A percentile compares a stretch with the other conserved stretches of the same genome.
Evolutionary conservation across 768 basidiomycete species (phyloP).

Genomic region (Candolleomyces eurysporus): DNA sequence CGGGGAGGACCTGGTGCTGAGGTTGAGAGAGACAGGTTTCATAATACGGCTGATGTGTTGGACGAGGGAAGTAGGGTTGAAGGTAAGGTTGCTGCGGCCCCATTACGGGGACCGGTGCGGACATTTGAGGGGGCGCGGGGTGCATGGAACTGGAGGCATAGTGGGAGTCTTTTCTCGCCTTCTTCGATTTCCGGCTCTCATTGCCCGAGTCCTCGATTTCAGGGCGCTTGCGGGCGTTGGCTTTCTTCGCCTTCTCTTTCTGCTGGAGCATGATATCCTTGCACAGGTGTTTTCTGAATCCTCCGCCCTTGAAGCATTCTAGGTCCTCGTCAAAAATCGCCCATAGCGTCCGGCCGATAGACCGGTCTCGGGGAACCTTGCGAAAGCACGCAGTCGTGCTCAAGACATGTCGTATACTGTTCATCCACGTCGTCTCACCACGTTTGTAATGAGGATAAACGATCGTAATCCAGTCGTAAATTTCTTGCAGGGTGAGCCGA

Average conservation of each 20-base stretch:
- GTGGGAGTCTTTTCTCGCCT: slow-evolving; percentile 38
- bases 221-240: slow-evolving; percentile 34
- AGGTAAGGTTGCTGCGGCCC: slow-evolving; percentile 23
- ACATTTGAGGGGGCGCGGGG: not conserved
- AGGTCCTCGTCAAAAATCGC: slow-evolving; percentile 82
- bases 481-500: slow-evolving; percentile 89
- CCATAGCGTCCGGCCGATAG: slow-evolving; percentile 84
- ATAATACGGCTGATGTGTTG: slow-evolving; percentile 74
- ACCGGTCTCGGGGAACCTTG: slow-evolving; percentile 75
- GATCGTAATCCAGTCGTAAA: slow-evolving; percentile 94
- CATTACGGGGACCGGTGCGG: slow-evolving; percentile 9
- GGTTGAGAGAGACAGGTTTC: slow-evolving; percentile 44
- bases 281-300: slow-evolving; percentile 68
- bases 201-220: slow-evolving; percentile 31
- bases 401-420: slow-evolving; percentile 95
- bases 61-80: slow-evolving; percentile 50
- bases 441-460: slow-evolving; percentile 93
- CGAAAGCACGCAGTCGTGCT: slow-evolving; percentile 91
- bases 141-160: slow-evolving; percentile 9
- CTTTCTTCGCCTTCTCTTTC: slow-evolving; percentile 35
- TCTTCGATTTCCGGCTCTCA: slow-evolving; percentile 46
- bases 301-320: slow-evolving; percentile 79
- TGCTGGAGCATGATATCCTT: slow-evolving; percentile 43
- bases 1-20: slow-evolving; percentile 42
- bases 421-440: slow-evolving; percentile 95